phyloP scores from a whole-genome alignment of 495 filamentous ascomycete species.

The Podospora anserina region DNA sequence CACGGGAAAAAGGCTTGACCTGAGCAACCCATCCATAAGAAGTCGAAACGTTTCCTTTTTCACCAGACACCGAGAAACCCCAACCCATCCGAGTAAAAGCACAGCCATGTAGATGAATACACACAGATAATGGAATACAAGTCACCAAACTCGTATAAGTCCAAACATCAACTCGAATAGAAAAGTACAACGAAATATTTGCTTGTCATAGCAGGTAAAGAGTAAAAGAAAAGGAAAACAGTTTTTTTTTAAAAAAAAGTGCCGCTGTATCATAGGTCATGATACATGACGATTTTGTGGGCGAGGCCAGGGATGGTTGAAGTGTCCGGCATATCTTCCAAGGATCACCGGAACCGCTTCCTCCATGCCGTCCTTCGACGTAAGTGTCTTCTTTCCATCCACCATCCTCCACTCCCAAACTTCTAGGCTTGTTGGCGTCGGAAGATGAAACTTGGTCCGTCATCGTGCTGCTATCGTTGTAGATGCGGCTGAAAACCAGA shows the following conservation, averaged over 20 bases:
- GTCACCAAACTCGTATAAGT: background rate
- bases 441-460: background rate
- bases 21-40: background rate
- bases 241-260: conserved; percentile 9
- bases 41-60: background rate
- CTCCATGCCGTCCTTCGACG: conserved; percentile 37
- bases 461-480: background rate
- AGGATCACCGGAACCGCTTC: conserved; percentile 9
- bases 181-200: background rate
- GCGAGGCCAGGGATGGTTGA: conserved; percentile 36
- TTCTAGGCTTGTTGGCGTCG: background rate
- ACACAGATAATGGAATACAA: background rate
- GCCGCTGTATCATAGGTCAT: conserved; percentile 17
- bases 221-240: conserved; percentile 11
- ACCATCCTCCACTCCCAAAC: background rate
- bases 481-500: background rate
- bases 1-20: background rate
- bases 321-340: conserved; percentile 13
- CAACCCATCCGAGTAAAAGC: background rate
- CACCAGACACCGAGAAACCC: background rate
- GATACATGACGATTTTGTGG: conserved; percentile 21
- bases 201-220: background rate
- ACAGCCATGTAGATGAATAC: background rate
- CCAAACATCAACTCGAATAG: background rate
- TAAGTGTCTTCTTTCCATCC: conserved; percentile 16